Evolutionary conservation across 176 grass and related monocot species (phyloP).

Genomic region (Musa schizocarpa): DNA sequence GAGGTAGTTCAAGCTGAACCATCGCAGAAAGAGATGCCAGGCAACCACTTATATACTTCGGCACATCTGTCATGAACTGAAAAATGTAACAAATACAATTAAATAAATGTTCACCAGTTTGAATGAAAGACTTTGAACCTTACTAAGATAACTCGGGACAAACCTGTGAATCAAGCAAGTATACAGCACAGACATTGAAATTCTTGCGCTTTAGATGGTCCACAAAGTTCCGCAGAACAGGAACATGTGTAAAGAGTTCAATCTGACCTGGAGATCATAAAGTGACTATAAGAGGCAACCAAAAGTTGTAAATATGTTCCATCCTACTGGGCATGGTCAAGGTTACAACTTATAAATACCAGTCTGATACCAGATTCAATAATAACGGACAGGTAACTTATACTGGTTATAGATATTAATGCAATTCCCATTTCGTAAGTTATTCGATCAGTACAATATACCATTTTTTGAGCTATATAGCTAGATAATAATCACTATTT

Average conservation of each 20-base stretch:
- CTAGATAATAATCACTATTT: too few relatives aligned
- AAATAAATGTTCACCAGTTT: neutral
- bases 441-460: too few relatives aligned
- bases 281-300: slow-evolving; percentile 8
- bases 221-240: slow-evolving; percentile 83
- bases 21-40: slow-evolving; percentile 95
- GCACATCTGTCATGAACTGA: slow-evolving; percentile 88
- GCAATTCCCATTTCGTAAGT: too few relatives aligned
- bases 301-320: neutral
- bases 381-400: too few relatives aligned
- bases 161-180: slow-evolving; percentile 98
- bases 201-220: slow-evolving; percentile 75
- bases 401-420: too few relatives aligned
- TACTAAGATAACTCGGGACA: neutral
- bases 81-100: slow-evolving; percentile 25
- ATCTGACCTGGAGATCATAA: slow-evolving; percentile 70
- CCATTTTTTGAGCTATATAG: too few relatives aligned
- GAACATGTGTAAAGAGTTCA: slow-evolving; percentile 92
- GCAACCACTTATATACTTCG: slow-evolving; percentile 95
- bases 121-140: neutral
- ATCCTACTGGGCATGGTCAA: neutral
- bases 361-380: too few relatives aligned
- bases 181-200: slow-evolving; percentile 83
- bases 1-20: slow-evolving; percentile 97
- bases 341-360: too few relatives aligned